Conservation (phyloP, 2,329 filamentous ascomycete genomes). For the Helicocarpus griseus region DNA sequence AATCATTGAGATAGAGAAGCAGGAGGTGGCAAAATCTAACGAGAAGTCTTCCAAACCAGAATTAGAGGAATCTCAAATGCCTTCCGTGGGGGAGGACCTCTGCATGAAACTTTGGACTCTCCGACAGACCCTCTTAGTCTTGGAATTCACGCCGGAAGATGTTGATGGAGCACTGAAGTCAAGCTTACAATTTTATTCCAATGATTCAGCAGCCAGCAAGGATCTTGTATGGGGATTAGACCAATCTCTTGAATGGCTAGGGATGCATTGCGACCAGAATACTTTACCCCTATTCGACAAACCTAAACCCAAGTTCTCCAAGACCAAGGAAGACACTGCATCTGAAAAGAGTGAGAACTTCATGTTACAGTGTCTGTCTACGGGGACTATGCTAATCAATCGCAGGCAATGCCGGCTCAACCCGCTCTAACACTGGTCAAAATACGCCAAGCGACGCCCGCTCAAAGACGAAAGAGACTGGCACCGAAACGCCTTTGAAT, state of each 20-base stretch:
- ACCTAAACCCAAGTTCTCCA: constrained; percentile 17
- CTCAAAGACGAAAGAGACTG: neutral
- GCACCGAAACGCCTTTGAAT: neutral
- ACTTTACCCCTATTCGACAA: constrained; percentile 65
- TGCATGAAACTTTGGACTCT: constrained; percentile 76
- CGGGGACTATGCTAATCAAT: constrained; percentile 9
- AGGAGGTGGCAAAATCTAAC: constrained; percentile 29
- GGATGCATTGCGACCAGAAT: constrained; percentile 59
- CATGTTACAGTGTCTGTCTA: neutral
- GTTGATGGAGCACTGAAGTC: constrained; percentile 56
- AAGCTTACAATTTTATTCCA: constrained; percentile 57
- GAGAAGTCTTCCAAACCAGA: constrained; percentile 21
- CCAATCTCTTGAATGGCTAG: constrained; percentile 82
- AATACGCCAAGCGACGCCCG: constrained; percentile 5
- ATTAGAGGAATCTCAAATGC: constrained; percentile 24
- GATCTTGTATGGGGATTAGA: constrained; percentile 76
- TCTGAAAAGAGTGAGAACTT: neutral
- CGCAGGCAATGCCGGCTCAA: constrained; percentile 4
- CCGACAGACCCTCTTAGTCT: constrained; percentile 57
- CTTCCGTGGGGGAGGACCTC: constrained; percentile 63
- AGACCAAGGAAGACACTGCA: neutral
- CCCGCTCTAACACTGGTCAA: constrained; percentile 5
- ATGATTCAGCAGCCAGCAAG: constrained; percentile 45
- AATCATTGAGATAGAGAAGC: constrained; percentile 55
- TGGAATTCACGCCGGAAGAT: constrained; percentile 57